These are phyloP conservation scores for Truncatella angustata DNA, from an alignment of 2,329 filamentous ascomycete species.

Conservation along the genomic window DNA sequence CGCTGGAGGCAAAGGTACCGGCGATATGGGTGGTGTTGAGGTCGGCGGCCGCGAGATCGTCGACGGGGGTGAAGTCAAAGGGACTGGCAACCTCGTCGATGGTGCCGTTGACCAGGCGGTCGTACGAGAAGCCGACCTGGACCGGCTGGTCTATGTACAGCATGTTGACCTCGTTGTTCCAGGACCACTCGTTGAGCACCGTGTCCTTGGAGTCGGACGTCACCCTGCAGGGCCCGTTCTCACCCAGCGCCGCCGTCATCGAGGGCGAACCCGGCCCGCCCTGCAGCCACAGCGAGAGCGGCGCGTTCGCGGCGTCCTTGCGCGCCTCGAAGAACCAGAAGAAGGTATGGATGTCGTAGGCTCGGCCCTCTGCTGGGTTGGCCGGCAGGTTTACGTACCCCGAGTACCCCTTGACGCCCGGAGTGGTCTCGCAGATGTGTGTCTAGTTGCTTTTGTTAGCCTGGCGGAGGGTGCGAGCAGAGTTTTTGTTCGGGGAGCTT, in stretches of 20 bases:
- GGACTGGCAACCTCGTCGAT: conserved; percentile 21
- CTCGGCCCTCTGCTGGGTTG: not conserved
- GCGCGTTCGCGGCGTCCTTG: conserved; percentile 39
- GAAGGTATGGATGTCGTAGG: conserved; percentile 33
- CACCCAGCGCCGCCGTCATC: conserved; percentile 27
- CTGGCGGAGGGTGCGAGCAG: not conserved
- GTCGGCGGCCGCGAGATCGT: not conserved
- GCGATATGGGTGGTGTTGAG: not conserved
- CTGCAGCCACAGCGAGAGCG: conserved; percentile 41
- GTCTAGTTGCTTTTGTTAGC: not conserved
- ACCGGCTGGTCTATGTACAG: conserved; percentile 28
- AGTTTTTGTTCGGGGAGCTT: not conserved
- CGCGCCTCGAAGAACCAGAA: conserved; percentile 47
- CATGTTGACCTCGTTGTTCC: conserved; percentile 25
- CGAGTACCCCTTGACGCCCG: conserved; percentile 47
- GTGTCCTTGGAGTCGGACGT: conserved; percentile 20
- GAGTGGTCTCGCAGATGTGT: conserved; percentile 47
- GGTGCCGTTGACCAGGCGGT: conserved; percentile 22
- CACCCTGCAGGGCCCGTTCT: conserved; percentile 27
- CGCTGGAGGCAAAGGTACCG: conserved; percentile 8
- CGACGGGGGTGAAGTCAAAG: not conserved
- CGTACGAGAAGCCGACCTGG: conserved; percentile 29
- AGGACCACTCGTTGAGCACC: conserved; percentile 18
- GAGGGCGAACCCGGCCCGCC: conserved; percentile 46
- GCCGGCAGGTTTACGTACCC: conserved; percentile 28